Evolutionary conservation across 2,329 filamentous ascomycete genomes (phyloP).

Genomic region (Fusarium kyushuense): DNA sequence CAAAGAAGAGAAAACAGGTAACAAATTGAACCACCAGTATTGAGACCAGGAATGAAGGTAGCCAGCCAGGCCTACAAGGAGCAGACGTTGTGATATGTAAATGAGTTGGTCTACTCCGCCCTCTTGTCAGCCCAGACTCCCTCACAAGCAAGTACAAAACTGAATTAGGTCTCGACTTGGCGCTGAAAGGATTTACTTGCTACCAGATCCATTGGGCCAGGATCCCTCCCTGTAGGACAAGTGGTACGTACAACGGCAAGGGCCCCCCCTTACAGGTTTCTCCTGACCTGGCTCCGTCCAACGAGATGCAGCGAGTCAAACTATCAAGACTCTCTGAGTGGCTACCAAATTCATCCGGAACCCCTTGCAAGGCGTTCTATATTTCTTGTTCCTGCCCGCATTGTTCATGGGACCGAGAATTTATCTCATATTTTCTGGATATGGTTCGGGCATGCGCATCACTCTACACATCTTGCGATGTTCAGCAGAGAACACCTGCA

Average conservation of each 20-base stretch:
- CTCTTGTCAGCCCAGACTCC: slow-evolving; percentile 11
- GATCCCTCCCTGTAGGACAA: slow-evolving; percentile 1
- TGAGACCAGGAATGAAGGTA: slow-evolving; percentile 37
- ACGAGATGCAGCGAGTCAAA: slow-evolving; percentile 5
- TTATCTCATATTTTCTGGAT: slow-evolving; percentile 23
- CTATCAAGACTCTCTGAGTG: slow-evolving; percentile 14
- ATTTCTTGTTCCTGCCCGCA: slow-evolving; percentile 18
- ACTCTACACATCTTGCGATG: neutral
- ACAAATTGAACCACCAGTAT: slow-evolving; percentile 25
- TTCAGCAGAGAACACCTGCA: slow-evolving; percentile 23
- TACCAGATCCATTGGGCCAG: slow-evolving; percentile 1
- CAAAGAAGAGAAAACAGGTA: slow-evolving; percentile 16
- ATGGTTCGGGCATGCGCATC: slow-evolving; percentile 11
- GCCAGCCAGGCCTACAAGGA: slow-evolving; percentile 13
- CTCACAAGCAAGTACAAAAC: slow-evolving; percentile 5
- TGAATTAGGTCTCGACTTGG: slow-evolving; percentile 3
- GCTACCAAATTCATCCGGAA: slow-evolving; percentile 13
- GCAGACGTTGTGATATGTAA: slow-evolving; percentile 45
- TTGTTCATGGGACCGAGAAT: slow-evolving; percentile 15
- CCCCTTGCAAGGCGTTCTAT: slow-evolving; percentile 19
- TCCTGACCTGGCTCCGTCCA: neutral
- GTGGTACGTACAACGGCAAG: slow-evolving; percentile 1
- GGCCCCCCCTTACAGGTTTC: slow-evolving; percentile 2
- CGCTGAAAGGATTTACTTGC: slow-evolving; percentile 17
- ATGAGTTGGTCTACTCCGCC: slow-evolving; percentile 13